Evolutionary conservation across 257 asterid species (phyloP), one percentile per base, ranked within the genome.

Genomic region (Nicotiana attenuata): DNA sequence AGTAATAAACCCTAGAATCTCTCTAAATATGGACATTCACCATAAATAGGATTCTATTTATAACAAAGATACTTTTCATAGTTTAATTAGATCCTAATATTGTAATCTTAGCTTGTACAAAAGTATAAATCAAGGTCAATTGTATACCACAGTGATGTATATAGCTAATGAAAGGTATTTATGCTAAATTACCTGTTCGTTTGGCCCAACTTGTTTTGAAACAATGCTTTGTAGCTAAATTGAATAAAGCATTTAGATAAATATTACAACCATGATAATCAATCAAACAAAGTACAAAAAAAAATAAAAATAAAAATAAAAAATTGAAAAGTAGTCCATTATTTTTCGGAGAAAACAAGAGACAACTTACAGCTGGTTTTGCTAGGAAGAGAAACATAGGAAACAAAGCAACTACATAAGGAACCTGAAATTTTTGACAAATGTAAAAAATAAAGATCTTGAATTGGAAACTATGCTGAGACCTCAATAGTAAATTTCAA

Each of bases 131-230:
- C 45, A 65, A 65, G 38, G 35, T 65, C 16, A 16, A 65, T 7
- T 65, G 35, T 16, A 65, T 33, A 38, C 7, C 28, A 61, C 20
- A 15, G 17, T 57, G 13, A 41, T 33, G 19, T 24, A 66, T 9
- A 33, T 57, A 3, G 13, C 26, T 57, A 57, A 57, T 57, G 64
- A 7, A 57, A 57, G 28, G 64, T 7, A 57, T 19, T 4, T 8
- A 66, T 31, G 47, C 20, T 60, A 10, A 31, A 4, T 53, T 80
- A 80, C 83, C 83, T 81, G 83, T 24, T 81, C 83, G 10, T n/a
- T 80, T 28, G 64, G 78, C 22, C 67, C 83, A 80, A 80, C 83
- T 80, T 80, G 78, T 65, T 81, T 81, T 28, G 83, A 67, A 28
- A 81, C 80, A 55, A 81, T 67, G 83, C 68, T 81, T 81, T 68